Base-by-base conservation (phyloP, 2,329 filamentous ascomycete genomes). In the Hypoxylon sp. region DNA sequence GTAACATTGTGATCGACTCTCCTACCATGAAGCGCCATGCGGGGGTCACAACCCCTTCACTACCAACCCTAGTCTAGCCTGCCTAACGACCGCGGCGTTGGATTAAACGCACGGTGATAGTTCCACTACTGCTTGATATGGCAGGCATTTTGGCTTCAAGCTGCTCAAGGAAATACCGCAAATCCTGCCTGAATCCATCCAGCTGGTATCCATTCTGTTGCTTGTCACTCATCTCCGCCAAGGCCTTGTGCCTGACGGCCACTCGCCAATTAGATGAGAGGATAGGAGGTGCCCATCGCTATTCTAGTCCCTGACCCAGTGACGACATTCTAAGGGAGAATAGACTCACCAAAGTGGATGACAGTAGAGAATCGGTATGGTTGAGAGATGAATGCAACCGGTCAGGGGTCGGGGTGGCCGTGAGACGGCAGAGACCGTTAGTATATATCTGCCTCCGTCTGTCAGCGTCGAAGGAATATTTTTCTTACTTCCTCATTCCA, bases 401-500 rank as follows among this genome's bases (percentile, higher is more conserved):
- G 37, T 66, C 60, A 70, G 65, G 68, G 67, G 69, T 44, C n/a
- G 11, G 17, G 24, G 8, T 31, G 27, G 3, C 24, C 31, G 50
- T 54, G 58, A 55, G 29, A n/a, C 47, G 47, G 58, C 50, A 29
- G 48, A 19, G 52, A 48, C 46, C 54, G 24, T 42, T 31, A n/a
- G 63, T 69, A 72, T 72, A 72, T 72, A 72, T 72, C 65, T 69
- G n/a, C 68, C 65, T 31, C 68, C 62, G 17, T 29, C 68, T 65
- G 67, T 59, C 67, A 51, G 27, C 61, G 51, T 60, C 47, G 24
- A 53, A 50, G 53, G 63, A 48, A 21, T 63, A 21, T 63, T 67
- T 62, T 39, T 63, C 44, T 51, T 68, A 17, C 50, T 51, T 69
- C 67, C 60, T 67, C 71, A 72, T 65, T 54, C 44, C 62, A 64